These are phyloP conservation scores for Salisapilia sapeloensis DNA, from an alignment of 352 stramenopile species.

Conservation along the genomic window DNA sequence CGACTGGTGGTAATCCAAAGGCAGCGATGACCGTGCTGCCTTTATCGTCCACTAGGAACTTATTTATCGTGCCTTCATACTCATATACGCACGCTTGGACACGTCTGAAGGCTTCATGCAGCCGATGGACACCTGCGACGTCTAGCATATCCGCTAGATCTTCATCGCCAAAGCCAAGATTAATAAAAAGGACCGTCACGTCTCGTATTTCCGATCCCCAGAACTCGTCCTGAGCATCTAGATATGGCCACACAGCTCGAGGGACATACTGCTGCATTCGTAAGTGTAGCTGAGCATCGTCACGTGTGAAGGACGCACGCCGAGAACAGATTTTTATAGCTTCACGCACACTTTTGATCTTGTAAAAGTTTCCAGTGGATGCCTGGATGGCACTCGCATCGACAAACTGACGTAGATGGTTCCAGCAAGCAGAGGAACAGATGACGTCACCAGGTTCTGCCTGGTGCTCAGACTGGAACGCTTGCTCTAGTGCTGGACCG, in stretches of 20 bases:
- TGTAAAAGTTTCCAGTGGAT: slow-evolving; percentile 23
- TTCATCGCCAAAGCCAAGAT: slow-evolving; percentile 82
- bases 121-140: slow-evolving; percentile 36
- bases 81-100: slow-evolving; percentile 86
- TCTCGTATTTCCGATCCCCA: slow-evolving; percentile 86
- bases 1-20: slow-evolving; percentile 84
- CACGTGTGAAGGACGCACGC: slow-evolving; percentile 49
- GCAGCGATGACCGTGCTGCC: slow-evolving; percentile 87
- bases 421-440: slow-evolving; percentile 72
- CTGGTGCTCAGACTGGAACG: slow-evolving; percentile 79
- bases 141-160: slow-evolving; percentile 66
- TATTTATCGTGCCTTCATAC: slow-evolving; percentile 93
- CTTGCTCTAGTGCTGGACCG: slow-evolving; percentile 80
- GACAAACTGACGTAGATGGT: slow-evolving; percentile 46
- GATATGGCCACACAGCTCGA: slow-evolving; percentile 81
- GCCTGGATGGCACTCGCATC: slow-evolving; percentile 16
- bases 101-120: slow-evolving; percentile 61
- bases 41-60: slow-evolving; percentile 93
- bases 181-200: slow-evolving; percentile 88
- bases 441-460: slow-evolving; percentile 82
- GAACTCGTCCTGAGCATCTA: slow-evolving; percentile 85
- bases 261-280: slow-evolving; percentile 87
- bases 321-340: slow-evolving; percentile 52
- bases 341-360: slow-evolving; percentile 30
- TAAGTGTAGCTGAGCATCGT: slow-evolving; percentile 62